Evolutionary conservation across 2,329 filamentous ascomycete genomes (phyloP), one percentile per base, ranked within the genome.

Genomic region (Fusarium anthophilum): DNA sequence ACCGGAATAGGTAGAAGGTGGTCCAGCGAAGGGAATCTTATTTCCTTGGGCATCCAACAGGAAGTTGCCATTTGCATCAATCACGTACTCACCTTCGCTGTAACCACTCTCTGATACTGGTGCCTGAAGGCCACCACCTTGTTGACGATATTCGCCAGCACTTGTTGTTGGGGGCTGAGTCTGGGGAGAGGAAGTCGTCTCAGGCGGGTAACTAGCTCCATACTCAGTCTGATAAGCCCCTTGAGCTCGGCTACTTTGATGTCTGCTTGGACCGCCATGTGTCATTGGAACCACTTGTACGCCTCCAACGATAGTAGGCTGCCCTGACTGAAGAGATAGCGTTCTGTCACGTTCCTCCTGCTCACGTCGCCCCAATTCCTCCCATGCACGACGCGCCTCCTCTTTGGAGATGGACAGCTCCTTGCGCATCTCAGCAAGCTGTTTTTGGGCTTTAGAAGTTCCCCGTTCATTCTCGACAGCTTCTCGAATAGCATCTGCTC

Each of bases 211-310:
- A 62, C 70, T 65, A 32, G 78, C 77, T 30, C 69, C 74, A 45
- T 82, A 79, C 35, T 82, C 82, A 35, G 76, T 24, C 41, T 79
- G 76, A 26, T 82, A 80, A n/a, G 70, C 53, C 26, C 63, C 72
- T 26, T 80, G 72, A 12, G 86, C 83, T 57, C 84, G 83, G 47
- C 83, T 81, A 73, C 84, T 88, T 58, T 83, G 82, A 56, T 87
- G 85, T 66, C 89, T 88, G 78, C 88, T 90, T 6, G 88, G 87
- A 18, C 91, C 87, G 15, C 91, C 91, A 75, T 93, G 92, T 51
- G 92, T 92, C 94, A 97, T 97, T 12, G 96, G 96, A 24, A 98
- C 94, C 18, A 99, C 96, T 79, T 98, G 95, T 18, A 98, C 94
- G 47, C 96, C 96, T 55, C 95, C 95, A 14, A 99, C 93, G 55